A percentile compares a stretch with the other conserved stretches of the same genome.
phyloP scores from a whole-genome alignment of 2,329 filamentous ascomycete species.

The Pleoardoris graminearum region DNA sequence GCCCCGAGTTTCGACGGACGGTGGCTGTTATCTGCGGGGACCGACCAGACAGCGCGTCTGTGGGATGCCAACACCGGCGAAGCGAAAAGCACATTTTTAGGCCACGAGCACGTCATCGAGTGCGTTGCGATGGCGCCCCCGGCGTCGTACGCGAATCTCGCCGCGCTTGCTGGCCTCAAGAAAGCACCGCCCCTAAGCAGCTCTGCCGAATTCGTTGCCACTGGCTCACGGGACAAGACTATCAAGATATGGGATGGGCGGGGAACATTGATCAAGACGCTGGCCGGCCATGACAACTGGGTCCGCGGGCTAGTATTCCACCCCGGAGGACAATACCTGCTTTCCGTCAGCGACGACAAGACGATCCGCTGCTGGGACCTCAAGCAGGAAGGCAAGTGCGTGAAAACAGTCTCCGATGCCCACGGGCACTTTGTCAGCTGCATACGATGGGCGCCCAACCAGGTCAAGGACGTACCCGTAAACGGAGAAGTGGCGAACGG shows the following conservation, averaged over 20 bases:
- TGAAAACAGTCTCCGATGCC: slow-evolving; percentile 75
- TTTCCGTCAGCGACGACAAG: slow-evolving; percentile 88
- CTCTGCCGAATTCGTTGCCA: slow-evolving; percentile 85
- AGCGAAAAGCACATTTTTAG: slow-evolving; percentile 76
- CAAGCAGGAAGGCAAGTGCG: slow-evolving; percentile 84
- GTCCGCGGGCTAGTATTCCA: slow-evolving; percentile 85
- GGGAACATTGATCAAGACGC: slow-evolving; percentile 80
- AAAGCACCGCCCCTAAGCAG: slow-evolving; percentile 74
- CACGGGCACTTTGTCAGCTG: slow-evolving; percentile 86
- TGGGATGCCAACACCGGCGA: slow-evolving; percentile 83
- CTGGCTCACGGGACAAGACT: slow-evolving; percentile 85
- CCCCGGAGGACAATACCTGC: slow-evolving; percentile 85
- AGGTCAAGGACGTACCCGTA: slow-evolving; percentile 61
- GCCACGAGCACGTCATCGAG: slow-evolving; percentile 84
- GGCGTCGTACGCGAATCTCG: slow-evolving; percentile 74
- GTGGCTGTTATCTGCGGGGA: slow-evolving; percentile 79
- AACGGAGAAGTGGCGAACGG: slow-evolving; percentile 50
- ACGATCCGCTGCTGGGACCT: slow-evolving; percentile 94
- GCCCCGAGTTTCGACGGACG: slow-evolving; percentile 79
- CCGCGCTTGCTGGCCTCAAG: slow-evolving; percentile 77
- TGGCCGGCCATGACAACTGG: slow-evolving; percentile 94
- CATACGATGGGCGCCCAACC: slow-evolving; percentile 81
- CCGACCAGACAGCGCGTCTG: slow-evolving; percentile 78
- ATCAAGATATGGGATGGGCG: slow-evolving; percentile 88
- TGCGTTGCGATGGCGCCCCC: slow-evolving; percentile 87